Base-by-base conservation (phyloP, 345 rosid genomes). In the Mallotus nudiflorus region DNA sequence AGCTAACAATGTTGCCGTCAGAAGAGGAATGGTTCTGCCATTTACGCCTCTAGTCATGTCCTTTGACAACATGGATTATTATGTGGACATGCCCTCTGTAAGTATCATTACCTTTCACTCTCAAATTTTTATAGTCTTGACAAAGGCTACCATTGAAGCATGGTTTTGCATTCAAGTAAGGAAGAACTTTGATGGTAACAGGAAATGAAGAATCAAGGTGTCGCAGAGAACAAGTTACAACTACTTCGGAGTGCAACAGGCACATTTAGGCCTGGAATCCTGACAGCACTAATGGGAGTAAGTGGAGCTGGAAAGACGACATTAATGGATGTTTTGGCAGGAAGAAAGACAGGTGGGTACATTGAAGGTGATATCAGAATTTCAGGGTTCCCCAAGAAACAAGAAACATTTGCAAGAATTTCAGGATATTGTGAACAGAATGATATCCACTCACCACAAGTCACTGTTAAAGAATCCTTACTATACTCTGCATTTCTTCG, bases 221-320 rank as follows among this genome's bases (percentile, higher is more conserved):
- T 91, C 37, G 18, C 77, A 22, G 88, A 84, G 73, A 86, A 88
- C 75, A 91, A 58, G 84, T 82, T 94, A 18, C 97, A 88, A 55
- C 85, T 91, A 2, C 91, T 94, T 37, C 74, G 80, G 62, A 91
- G 78, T 74, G 93, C 88, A 65, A 91, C 97, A 9, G 85, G 98
- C 20, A 88, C 87, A 58, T 94, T 94, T 80, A 87, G 94, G 78
- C 98, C 98, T 19, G 96, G 97, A 71, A 86, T 94, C 22, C 84
- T 94, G 62, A 88, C 97, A 24, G 98, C 98, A 66, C 68, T 94
- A 49, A 94, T 94, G 97, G 98, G 98, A 67, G 96, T 91, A 25
- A 89, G 98, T 73, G 97, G 98, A 74, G 98, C 98, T 16, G 98
- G 98, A 70, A 94, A 94, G 87, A 94, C 97, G 0, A 91, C 97